phyloP scores from a whole-genome alignment of 2,329 filamentous ascomycete species.

The Akanthomyces dipterigenus region DNA sequence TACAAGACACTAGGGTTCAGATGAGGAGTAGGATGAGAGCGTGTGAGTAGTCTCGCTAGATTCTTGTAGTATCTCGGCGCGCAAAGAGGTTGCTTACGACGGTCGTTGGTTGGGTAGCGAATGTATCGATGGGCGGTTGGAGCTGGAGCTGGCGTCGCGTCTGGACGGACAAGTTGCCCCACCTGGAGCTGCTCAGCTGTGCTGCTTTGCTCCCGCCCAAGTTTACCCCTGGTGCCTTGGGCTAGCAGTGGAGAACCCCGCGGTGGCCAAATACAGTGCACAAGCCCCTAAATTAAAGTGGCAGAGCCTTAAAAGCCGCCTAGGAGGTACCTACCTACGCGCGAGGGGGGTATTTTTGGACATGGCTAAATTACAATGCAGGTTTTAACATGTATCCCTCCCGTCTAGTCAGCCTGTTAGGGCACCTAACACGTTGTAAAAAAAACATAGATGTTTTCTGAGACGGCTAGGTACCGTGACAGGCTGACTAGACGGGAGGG shows the following conservation, averaged over 20 bases:
- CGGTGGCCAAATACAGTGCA: not conserved
- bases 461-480: too few species aligned
- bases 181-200: not conserved
- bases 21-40: too few species aligned
- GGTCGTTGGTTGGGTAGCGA: not conserved
- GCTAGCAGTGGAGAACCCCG: not conserved
- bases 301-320: not conserved
- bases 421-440: too few species aligned
- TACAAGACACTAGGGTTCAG: not conserved
- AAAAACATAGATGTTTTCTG: too few species aligned
- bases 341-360: too few species aligned
- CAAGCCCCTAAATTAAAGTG: not conserved
- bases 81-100: not conserved
- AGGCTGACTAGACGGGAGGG: too few species aligned
- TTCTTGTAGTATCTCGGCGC: not conserved
- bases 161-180: not conserved
- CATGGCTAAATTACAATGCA: too few species aligned
- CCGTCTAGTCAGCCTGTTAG: too few species aligned
- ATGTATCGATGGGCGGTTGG: not conserved
- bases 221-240: not conserved
- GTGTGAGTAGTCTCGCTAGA: too few species aligned
- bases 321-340: too few species aligned
- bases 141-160: not conserved
- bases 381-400: too few species aligned
- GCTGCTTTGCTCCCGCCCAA: not conserved